phyloP scores from a whole-genome alignment of 2,329 filamentous ascomycete genomes.

The Gremmenia infestans region DNA sequence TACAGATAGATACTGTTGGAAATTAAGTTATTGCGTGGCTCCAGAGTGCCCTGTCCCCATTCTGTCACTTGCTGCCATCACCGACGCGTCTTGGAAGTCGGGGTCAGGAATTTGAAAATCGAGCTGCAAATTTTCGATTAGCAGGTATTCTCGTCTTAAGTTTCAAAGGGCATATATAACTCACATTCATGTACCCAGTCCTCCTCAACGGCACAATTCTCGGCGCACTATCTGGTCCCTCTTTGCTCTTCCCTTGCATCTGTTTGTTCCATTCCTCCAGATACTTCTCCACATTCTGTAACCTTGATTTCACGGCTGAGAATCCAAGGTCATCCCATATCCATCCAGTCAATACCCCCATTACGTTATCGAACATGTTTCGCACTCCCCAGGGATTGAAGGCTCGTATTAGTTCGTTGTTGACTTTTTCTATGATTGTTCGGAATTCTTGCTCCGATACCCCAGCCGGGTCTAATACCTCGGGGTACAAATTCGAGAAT shows the following conservation, averaged over 20 bases:
- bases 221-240: slow-evolving; percentile 52
- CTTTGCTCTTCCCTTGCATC: slow-evolving; percentile 53
- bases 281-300: slow-evolving; percentile 70
- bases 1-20: not conserved
- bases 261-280: slow-evolving; percentile 82
- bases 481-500: slow-evolving; percentile 92
- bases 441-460: slow-evolving; percentile 85
- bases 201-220: slow-evolving; percentile 72
- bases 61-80: slow-evolving; percentile 6
- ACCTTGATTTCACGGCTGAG: slow-evolving; percentile 66
- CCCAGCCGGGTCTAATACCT: slow-evolving; percentile 82
- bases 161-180: slow-evolving; percentile 27
- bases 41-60: slow-evolving; percentile 14
- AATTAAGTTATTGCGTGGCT: slow-evolving; percentile 5
- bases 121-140: slow-evolving; percentile 45
- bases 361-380: slow-evolving; percentile 72
- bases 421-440: slow-evolving; percentile 73
- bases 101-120: slow-evolving; percentile 80
- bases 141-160: not conserved
- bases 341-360: slow-evolving; percentile 86
- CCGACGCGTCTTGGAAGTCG: slow-evolving; percentile 48
- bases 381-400: slow-evolving; percentile 74
- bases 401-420: slow-evolving; percentile 67
- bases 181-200: slow-evolving; percentile 82
- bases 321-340: slow-evolving; percentile 88